Conservation (phyloP, 176 grass and related monocot genomes). For the Eleusine coracana region DNA sequence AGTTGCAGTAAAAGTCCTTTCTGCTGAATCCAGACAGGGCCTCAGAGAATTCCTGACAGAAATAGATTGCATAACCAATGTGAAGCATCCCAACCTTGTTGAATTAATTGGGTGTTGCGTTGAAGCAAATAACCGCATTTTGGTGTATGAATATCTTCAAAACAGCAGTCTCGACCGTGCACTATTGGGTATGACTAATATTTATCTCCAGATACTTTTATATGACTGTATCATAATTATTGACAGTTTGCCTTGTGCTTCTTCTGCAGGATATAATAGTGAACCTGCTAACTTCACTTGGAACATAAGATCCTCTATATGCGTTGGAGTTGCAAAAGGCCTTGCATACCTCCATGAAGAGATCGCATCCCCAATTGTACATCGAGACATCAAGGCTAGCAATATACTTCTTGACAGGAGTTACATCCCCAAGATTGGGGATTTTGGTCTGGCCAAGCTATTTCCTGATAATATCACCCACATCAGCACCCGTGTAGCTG, state of each 20-base stretch:
- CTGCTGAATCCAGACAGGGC: slow-evolving; percentile 91
- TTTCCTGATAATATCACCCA: slow-evolving; percentile 98
- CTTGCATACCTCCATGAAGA: slow-evolving; percentile 86
- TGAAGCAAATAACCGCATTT: slow-evolving; percentile 70
- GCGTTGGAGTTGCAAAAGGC: slow-evolving; percentile 67
- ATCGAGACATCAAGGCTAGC: slow-evolving; percentile 98
- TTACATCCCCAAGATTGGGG: slow-evolving; percentile 85
- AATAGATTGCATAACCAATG: slow-evolving; percentile 81
- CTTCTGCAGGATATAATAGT: slow-evolving; percentile 65
- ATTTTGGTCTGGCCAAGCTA: slow-evolving; percentile 92
- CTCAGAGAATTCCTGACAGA: slow-evolving; percentile 92
- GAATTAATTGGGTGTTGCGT: slow-evolving; percentile 91
- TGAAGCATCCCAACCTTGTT: slow-evolving; percentile 89
- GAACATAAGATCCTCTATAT: slow-evolving; percentile 76
- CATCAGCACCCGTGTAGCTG: slow-evolving; percentile 90
- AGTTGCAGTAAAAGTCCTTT: slow-evolving; percentile 83
- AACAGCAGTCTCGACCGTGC: slow-evolving; percentile 85
- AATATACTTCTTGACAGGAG: slow-evolving; percentile 79
- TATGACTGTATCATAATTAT: not conserved
- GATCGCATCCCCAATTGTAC: slow-evolving; percentile 72
- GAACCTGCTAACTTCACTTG: slow-evolving; percentile 72
- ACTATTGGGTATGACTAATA: slow-evolving; percentile 62
- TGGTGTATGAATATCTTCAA: slow-evolving; percentile 84
- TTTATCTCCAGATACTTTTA: not conserved
- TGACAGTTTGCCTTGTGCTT: slow-evolving; percentile 28